A percentile compares a stretch with the other conserved stretches of the same genome.
phyloP scores from a whole-genome alignment of 768 basidiomycete genomes.

The Pseudohyphozyma bogoriensis region DNA sequence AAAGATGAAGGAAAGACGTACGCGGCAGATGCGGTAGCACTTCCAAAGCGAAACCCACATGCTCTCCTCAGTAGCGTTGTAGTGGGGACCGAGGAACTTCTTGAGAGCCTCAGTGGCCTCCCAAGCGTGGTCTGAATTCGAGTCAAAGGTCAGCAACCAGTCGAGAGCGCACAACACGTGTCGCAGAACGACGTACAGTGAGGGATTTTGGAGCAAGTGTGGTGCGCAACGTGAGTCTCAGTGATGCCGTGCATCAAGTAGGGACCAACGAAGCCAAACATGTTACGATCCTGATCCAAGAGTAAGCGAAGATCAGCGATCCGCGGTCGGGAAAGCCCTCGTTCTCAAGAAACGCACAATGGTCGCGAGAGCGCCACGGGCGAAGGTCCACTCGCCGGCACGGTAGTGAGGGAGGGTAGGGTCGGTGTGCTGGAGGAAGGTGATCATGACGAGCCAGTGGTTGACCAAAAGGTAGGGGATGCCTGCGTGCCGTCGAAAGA shows the following conservation, averaged over 20 bases:
- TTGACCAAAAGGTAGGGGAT: constrained; percentile 1
- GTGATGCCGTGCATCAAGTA: constrained; percentile 77
- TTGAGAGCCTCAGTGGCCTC: constrained; percentile 80
- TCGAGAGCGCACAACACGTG: background rate
- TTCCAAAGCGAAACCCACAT: constrained; percentile 53
- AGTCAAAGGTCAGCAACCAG: background rate
- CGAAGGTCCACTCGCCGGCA: constrained; percentile 77
- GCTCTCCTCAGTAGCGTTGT: constrained; percentile 35
- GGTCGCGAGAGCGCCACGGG: constrained; percentile 84
- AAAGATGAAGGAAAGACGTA: constrained; percentile 29
- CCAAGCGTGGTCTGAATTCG: constrained; percentile 54
- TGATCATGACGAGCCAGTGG: constrained; percentile 28
- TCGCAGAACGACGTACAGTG: constrained; percentile 45
- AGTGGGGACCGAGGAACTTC: constrained; percentile 53
- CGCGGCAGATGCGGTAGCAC: constrained; percentile 63
- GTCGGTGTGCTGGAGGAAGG: constrained; percentile 94
- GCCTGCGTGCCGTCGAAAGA: constrained; percentile 22
- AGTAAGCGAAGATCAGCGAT: too few species aligned
- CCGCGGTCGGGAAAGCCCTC: constrained; percentile 46
- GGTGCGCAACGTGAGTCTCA: constrained; percentile 74
- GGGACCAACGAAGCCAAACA: constrained; percentile 78
- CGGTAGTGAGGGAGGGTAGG: constrained; percentile 90
- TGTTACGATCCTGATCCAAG: constrained; percentile 56
- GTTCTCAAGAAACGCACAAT: too few species aligned
- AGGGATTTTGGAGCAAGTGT: constrained; percentile 88